phyloP scores from a whole-genome alignment of 768 basidiomycete species.

The Suillus subalutaceus region DNA sequence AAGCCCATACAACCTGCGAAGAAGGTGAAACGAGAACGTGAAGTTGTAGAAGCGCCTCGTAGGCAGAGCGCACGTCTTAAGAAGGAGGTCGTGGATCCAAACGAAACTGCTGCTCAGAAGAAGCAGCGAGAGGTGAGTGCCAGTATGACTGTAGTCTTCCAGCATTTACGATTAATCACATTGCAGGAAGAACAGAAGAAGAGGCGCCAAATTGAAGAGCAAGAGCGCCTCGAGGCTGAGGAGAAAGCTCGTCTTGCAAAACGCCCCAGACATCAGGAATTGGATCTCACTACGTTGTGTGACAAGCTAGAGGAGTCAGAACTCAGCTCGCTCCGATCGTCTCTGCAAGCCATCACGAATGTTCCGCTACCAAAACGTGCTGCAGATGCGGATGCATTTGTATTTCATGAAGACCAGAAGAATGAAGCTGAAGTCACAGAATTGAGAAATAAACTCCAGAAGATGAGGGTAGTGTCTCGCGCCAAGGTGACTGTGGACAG shows the following conservation, averaged over 20 bases:
- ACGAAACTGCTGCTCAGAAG: constrained; percentile 67
- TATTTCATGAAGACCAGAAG: constrained; percentile 48
- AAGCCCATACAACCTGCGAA: constrained; percentile 67
- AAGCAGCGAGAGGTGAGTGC: constrained; percentile 64
- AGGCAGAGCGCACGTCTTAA: constrained; percentile 70
- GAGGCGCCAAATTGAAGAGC: constrained; percentile 56
- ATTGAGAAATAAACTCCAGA: constrained; percentile 55
- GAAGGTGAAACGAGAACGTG: constrained; percentile 52
- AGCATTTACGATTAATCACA: neutral
- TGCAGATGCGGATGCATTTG: constrained; percentile 53
- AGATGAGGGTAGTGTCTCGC: constrained; percentile 67
- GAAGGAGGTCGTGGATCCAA: constrained; percentile 49
- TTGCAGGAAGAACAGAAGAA: constrained; percentile 53
- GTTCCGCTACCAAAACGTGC: constrained; percentile 40
- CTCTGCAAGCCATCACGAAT: constrained; percentile 45
- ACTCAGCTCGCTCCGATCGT: constrained; percentile 45
- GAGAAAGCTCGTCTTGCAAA: constrained; percentile 65
- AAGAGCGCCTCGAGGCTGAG: constrained; percentile 61
- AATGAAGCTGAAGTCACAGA: constrained; percentile 53
- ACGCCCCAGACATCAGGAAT: constrained; percentile 66
- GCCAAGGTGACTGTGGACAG: constrained; percentile 81
- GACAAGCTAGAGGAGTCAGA: constrained; percentile 47
- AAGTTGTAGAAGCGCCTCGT: constrained; percentile 48
- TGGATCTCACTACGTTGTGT: constrained; percentile 59
- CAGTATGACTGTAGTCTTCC: neutral